Conservation (phyloP, 805 yeast genomes). For the Pichia deserticola region DNA sequence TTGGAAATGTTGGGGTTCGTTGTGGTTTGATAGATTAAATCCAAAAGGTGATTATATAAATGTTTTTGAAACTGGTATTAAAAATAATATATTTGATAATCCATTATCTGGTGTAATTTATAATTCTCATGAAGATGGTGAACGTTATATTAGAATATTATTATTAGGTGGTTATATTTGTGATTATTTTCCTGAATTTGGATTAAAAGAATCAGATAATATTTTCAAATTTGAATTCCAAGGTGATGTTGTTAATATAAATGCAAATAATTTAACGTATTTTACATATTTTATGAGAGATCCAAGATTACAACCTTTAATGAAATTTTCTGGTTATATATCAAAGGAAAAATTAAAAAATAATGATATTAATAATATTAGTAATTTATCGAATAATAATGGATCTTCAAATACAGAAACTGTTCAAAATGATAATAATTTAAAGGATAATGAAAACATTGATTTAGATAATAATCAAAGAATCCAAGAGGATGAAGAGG, state of each 20-base stretch:
- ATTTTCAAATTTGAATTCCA: constrained; percentile 33
- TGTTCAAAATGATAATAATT: no score
- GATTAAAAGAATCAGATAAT: constrained; percentile 40
- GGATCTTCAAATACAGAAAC: no score
- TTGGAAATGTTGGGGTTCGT: constrained; percentile 80
- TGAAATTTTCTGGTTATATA: constrained; percentile 10
- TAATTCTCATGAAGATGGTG: constrained; percentile 39
- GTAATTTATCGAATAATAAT: no score
- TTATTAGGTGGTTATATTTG: constrained; percentile 46
- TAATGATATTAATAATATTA: background rate
- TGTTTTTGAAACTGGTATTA: constrained; percentile 49
- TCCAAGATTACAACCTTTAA: constrained; percentile 17
- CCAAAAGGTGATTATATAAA: constrained; percentile 47
- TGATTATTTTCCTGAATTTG: constrained; percentile 43
- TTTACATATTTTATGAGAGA: constrained; percentile 22
- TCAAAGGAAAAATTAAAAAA: background rate
- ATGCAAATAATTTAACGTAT: constrained; percentile 14
- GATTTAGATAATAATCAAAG: no score
- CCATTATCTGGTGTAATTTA: constrained; percentile 55
- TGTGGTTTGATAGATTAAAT: constrained; percentile 63
- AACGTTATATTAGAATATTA: constrained; percentile 44
- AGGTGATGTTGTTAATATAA: background rate
- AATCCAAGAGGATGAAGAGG: no score
- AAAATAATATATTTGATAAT: constrained; percentile 50
- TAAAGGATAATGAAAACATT: no score